phyloP scores from a whole-genome alignment of 495 filamentous ascomycete species.

The Sporormia fimetaria region DNA sequence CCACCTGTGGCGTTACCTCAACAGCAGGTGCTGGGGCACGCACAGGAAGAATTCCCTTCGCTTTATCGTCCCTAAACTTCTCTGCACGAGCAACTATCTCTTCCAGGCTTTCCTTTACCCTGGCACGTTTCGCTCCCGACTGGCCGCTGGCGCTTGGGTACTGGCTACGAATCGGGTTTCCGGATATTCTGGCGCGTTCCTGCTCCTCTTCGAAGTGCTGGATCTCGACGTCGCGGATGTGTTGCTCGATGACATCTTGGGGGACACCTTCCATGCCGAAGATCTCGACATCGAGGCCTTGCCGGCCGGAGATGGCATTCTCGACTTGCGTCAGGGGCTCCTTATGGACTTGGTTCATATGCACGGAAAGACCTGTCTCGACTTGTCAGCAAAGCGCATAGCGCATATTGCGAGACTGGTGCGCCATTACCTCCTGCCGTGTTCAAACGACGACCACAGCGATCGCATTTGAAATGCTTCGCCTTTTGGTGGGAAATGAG shows the following conservation, averaged over 20 bases:
- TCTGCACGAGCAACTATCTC: constrained; percentile 2
- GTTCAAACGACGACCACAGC: constrained; percentile 76
- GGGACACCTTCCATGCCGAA: constrained; percentile 98
- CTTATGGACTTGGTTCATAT: constrained; percentile 98
- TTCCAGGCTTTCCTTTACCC: constrained; percentile 35
- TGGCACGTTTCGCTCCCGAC: constrained; percentile 58
- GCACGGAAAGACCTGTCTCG: constrained; percentile 78
- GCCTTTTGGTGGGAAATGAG: constrained; percentile 95
- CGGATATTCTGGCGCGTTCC: constrained; percentile 68
- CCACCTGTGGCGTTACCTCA: constrained; percentile 1
- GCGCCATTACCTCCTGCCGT: constrained; percentile 73
- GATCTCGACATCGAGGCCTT: constrained; percentile 80
- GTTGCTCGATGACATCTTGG: constrained; percentile 65
- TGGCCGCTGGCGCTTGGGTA: constrained; percentile 25
- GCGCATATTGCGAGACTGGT: not conserved
- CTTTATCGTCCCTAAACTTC: constrained; percentile 5
- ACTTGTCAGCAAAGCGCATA: constrained; percentile 1
- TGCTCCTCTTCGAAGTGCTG: constrained; percentile 77
- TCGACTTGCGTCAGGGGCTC: constrained; percentile 75
- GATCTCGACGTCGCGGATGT: constrained; percentile 71
- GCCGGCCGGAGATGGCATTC: constrained; percentile 76
- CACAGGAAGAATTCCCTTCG: constrained; percentile 5
- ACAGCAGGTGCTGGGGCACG: not conserved
- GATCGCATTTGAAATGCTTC: constrained; percentile 95
- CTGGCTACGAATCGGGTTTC: constrained; percentile 69